Evolutionary conservation across 2,329 filamentous ascomycete genomes (phyloP).

Genomic region (Penicillium thymicola): DNA sequence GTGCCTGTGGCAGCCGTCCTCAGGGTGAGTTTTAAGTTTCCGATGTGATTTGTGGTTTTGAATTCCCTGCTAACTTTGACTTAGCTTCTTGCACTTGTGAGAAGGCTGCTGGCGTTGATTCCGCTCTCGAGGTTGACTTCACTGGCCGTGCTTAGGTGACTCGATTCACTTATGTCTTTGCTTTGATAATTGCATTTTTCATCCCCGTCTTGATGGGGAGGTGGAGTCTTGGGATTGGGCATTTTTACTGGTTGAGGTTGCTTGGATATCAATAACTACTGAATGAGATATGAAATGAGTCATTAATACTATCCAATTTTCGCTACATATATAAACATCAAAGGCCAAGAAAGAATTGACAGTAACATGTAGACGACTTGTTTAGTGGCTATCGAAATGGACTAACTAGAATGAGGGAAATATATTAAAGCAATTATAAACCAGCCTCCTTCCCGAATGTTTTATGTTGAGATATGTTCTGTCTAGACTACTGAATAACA

Average conservation of each 20-base stretch:
- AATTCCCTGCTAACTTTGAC: conserved; percentile 12
- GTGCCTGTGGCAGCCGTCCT: conserved; percentile 73
- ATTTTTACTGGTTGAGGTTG: background rate
- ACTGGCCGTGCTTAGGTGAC: conserved; percentile 57
- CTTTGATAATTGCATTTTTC: conserved; percentile 10
- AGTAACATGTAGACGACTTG: too few relatives aligned
- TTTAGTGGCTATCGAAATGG: background rate
- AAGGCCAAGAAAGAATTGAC: too few relatives aligned
- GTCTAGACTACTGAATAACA: background rate
- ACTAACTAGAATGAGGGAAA: background rate
- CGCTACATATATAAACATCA: background rate
- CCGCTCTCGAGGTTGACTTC: conserved; percentile 76
- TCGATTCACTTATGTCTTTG: background rate
- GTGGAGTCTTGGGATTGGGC: conserved; percentile 7
- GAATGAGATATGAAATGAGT: background rate
- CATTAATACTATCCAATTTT: background rate
- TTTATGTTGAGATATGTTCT: background rate
- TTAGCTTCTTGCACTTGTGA: conserved; percentile 76
- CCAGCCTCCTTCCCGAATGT: background rate
- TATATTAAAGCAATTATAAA: background rate
- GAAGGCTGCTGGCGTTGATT: conserved; percentile 62
- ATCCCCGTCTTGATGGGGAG: background rate
- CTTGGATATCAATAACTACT: background rate
- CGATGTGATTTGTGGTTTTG: background rate
- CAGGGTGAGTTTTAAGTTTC: conserved; percentile 54